Base-by-base conservation (phyloP, 495 filamentous ascomycete genomes). In the Xylaria intraflava region DNA sequence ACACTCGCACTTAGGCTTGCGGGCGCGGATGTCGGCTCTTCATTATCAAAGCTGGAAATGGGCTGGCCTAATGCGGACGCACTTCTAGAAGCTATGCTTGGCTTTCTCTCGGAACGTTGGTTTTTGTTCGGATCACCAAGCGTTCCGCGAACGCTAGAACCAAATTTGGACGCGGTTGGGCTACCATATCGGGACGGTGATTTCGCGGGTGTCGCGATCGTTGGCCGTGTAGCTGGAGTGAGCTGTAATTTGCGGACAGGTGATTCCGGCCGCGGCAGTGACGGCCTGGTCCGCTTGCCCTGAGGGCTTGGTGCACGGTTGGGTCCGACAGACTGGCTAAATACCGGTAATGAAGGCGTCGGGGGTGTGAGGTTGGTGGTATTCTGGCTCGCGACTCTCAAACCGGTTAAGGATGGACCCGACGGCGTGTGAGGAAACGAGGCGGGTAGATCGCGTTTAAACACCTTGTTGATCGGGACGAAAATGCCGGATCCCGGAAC, bases 401-500 rank as follows among this genome's bases (percentile, higher is more conserved):
- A 69, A 9, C 72, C 78, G 43, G 66, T 65, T 30, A 71, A 74
- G n/a, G 78, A 76, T n/a, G 81, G 78, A 5, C 83, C 86, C 1
- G 81, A 81, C 9, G 90, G 89, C 9, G 84, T 89, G 26, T 77
- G 72, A 12, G 85, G 80, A 61, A 78, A 81, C n/a, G 80, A 78
- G 49, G 73, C 58, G 12, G 50, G 81, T 57, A 80, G 85, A 52
- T 78, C 71, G 39, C 83, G 81, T 22, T 87, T 91, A 58, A 80
- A 78, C 39, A 86, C 86, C 66, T 92, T 92, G 69, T 86, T 86
- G 49, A 95, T 79, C 10, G 93, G 94, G 5, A 99, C 80, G 64
- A 99, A 99, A 62, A 99, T 97, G 27, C 93, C 93, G 6, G 92
- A 82, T 26, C 88, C 88, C 11, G 85, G 79, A 31, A 82, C 71